Evolutionary conservation across 129 eudicot genomes (phyloP).

Genomic region (Helianthus tuberosus): DNA sequence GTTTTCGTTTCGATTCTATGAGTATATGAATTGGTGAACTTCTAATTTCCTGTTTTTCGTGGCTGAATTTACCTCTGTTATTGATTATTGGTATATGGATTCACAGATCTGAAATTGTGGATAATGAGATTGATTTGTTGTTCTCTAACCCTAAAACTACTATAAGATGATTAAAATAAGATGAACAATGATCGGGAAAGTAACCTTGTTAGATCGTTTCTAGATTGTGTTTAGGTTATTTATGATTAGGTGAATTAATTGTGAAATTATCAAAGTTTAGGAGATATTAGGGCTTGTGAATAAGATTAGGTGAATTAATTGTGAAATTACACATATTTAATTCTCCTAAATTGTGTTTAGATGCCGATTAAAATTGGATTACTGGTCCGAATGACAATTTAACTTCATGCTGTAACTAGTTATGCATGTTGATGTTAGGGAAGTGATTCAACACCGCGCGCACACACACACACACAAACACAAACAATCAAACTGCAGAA

Average conservation of each 20-base stretch:
- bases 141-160: background rate
- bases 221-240: constrained; percentile 1
- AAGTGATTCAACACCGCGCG: too few relatives aligned
- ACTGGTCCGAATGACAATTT: background rate
- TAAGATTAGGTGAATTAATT: too few relatives aligned
- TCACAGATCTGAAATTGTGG: constrained; percentile 1
- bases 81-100: constrained; percentile 6
- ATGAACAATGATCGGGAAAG: background rate
- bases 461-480: too few relatives aligned
- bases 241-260: background rate
- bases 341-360: background rate
- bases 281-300: constrained; percentile 20
- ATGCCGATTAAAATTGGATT: background rate
- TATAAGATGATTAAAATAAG: background rate
- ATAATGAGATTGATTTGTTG: constrained; percentile 3
- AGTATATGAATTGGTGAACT: background rate
- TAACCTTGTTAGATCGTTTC: constrained; percentile 1
- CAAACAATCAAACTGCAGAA: too few relatives aligned
- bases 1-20: constrained; percentile 7
- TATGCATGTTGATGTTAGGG: too few relatives aligned
- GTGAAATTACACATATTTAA: too few relatives aligned
- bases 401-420: too few relatives aligned
- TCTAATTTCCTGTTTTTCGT: constrained; percentile 5
- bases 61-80: constrained; percentile 9
- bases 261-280: background rate